These are phyloP conservation scores for Gentiana straminea DNA, from an alignment of 257 asterid genomes.

Conservation along the genomic window DNA sequence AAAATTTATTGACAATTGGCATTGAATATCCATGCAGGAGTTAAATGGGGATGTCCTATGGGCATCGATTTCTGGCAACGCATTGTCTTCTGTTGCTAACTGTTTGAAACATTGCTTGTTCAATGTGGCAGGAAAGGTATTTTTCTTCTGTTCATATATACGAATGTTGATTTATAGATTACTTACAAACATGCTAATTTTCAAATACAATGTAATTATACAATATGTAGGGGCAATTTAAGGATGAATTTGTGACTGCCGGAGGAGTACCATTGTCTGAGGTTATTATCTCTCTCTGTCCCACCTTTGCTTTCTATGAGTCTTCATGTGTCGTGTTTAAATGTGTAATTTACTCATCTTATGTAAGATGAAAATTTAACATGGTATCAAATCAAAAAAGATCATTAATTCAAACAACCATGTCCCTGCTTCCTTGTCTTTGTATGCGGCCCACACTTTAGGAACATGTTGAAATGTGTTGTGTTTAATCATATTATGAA, in stretches of 20 bases:
- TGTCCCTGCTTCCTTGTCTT: no score
- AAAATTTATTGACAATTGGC: constrained; percentile 3
- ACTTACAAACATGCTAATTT: constrained; percentile 3
- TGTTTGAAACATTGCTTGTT: constrained; percentile 54
- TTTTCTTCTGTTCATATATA: constrained; percentile 6
- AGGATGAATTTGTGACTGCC: constrained; percentile 96
- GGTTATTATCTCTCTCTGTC: constrained; percentile 34
- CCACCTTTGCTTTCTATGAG: neutral
- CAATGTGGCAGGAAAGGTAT: constrained; percentile 73
- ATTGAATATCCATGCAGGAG: constrained; percentile 36
- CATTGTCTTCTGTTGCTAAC: constrained; percentile 41
- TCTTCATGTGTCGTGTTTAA: neutral
- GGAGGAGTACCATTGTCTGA: constrained; percentile 97
- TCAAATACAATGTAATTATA: constrained; percentile 3
- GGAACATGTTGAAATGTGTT: no score
- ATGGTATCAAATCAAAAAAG: no score
- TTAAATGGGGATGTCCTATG: constrained; percentile 58
- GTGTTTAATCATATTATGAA: no score
- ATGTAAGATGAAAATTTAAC: no score
- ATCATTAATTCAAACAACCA: no score
- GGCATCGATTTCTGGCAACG: constrained; percentile 69
- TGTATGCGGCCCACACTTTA: no score
- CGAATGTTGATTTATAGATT: neutral
- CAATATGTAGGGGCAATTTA: constrained; percentile 70
- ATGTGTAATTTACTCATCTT: no score